A percentile compares a stretch with the other conserved stretches of the same genome.
Conservation (phyloP, 225 moss, liverwort and hornwort genomes). For the Physcomitrellopsis africana region DNA sequence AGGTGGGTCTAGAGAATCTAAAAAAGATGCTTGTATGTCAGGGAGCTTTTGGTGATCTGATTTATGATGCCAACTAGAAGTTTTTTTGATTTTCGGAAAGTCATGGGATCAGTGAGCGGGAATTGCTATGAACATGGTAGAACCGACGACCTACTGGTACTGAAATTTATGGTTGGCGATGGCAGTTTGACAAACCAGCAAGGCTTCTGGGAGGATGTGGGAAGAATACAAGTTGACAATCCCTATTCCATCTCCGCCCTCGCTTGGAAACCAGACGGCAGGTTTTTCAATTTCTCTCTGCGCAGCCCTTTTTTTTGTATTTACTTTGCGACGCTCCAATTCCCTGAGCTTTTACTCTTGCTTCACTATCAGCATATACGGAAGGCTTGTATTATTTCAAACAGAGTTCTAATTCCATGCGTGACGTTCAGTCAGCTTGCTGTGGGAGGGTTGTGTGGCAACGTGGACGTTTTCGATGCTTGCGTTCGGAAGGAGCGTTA, state of each 20-base stretch:
- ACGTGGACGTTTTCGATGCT: conserved; percentile 83
- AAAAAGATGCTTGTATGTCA: not conserved
- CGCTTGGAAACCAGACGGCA: conserved; percentile 95
- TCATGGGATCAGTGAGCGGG: no score
- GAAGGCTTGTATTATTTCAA: no score
- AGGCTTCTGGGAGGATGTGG: conserved; percentile 83
- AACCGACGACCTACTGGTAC: not conserved
- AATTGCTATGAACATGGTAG: no score
- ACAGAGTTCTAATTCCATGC: not conserved
- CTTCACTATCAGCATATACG: no score
- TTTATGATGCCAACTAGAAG: no score
- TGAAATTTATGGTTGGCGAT: not conserved
- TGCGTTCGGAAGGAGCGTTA: conserved; percentile 75
- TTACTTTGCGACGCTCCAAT: not conserved
- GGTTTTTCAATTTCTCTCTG: conserved; percentile 30
- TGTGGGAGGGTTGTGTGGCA: conserved; percentile 86
- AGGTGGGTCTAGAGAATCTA: conserved; percentile 37
- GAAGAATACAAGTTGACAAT: conserved; percentile 67
- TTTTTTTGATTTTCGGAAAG: not conserved
- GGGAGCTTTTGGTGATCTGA: not conserved
- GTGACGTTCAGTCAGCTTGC: conserved; percentile 66
- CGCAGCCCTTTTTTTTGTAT: not conserved
- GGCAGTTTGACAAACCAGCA: conserved; percentile 72
- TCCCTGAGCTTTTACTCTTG: not conserved
- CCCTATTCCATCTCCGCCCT: conserved; percentile 73